These are phyloP conservation scores for Xerocomus spinulosus DNA, from an alignment of 768 basidiomycete species.

Conservation along the genomic window DNA sequence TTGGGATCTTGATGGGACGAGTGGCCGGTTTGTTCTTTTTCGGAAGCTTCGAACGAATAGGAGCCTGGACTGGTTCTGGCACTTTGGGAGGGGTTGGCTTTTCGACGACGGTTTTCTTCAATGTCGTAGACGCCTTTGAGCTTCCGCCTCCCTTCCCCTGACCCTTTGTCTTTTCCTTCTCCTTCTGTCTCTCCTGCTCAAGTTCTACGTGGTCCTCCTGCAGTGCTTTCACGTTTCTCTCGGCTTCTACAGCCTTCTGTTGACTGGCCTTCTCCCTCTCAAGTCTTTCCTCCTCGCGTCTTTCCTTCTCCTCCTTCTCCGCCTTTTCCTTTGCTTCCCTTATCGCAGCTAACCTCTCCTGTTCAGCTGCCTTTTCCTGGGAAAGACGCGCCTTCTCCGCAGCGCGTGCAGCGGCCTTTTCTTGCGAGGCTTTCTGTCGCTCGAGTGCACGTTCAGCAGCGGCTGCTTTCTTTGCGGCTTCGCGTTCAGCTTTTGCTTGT, in stretches of 20 bases:
- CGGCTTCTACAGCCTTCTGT: conserved; percentile 33
- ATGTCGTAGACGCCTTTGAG: conserved; percentile 18
- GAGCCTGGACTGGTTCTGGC: conserved; percentile 53
- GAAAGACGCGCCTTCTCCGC: conserved; percentile 52
- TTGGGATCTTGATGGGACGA: conserved; percentile 55
- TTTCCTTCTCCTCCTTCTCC: conserved; percentile 33
- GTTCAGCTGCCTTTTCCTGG: conserved; percentile 52
- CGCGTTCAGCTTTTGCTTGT: conserved; percentile 56
- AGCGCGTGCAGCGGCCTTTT: conserved; percentile 49
- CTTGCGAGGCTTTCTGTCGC: conserved; percentile 51
- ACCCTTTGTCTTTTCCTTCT: conserved; percentile 27
- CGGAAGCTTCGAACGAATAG: conserved; percentile 76
- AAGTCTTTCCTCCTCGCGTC: conserved; percentile 35
- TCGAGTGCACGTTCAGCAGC: conserved; percentile 61
- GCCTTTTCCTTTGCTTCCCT: conserved; percentile 38
- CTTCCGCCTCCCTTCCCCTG: conserved; percentile 21
- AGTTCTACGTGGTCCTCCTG: conserved; percentile 27
- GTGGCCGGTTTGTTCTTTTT: conserved; percentile 72
- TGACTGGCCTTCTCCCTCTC: conserved; percentile 35
- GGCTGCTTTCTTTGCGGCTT: conserved; percentile 60
- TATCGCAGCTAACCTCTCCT: conserved; percentile 40
- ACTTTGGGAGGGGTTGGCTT: conserved; percentile 20
- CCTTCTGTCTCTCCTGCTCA: conserved; percentile 25
- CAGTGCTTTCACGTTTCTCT: conserved; percentile 32
- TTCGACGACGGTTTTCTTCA: conserved; percentile 16